phyloP scores from a whole-genome alignment of 2,329 filamentous ascomycete genomes.

The Monosporascus cannonballus region DNA sequence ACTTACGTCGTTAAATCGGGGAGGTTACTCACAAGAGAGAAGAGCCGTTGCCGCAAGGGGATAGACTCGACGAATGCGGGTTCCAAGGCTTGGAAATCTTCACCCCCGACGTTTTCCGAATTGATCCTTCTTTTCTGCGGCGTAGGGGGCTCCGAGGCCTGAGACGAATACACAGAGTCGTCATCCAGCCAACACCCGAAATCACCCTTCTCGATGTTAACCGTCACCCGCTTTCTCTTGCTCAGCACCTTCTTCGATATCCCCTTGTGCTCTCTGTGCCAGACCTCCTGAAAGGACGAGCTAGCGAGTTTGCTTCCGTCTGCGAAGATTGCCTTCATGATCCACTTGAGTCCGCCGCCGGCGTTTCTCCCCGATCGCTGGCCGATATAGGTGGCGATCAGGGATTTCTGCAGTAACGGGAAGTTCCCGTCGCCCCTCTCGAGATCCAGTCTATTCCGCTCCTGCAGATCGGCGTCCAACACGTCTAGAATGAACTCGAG shows the following conservation, averaged over 20 bases:
- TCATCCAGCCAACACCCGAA: conserved; percentile 57
- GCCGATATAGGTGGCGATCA: conserved; percentile 56
- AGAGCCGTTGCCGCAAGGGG: conserved; percentile 54
- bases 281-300: conserved; percentile 59
- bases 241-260: conserved; percentile 34
- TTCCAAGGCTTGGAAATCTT: conserved; percentile 35
- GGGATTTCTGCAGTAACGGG: conserved; percentile 41
- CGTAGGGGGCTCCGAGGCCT: conserved; percentile 39
- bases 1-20: neutral
- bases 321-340: conserved; percentile 63
- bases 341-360: conserved; percentile 37
- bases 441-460: conserved; percentile 45
- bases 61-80: conserved; percentile 48
- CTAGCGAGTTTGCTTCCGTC: conserved; percentile 51
- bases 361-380: conserved; percentile 39
- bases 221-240: conserved; percentile 43
- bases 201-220: conserved; percentile 54
- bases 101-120: conserved; percentile 13
- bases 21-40: conserved; percentile 42
- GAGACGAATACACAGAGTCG: conserved; percentile 40
- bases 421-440: conserved; percentile 25
- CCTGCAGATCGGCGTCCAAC: conserved; percentile 64
- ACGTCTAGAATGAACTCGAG: conserved; percentile 73
- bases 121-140: conserved; percentile 31
- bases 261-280: conserved; percentile 56